Evolutionary conservation across 2,329 filamentous ascomycete species (phyloP), one percentile per base, ranked within the genome.

Genomic region (Orbilia javanica): DNA sequence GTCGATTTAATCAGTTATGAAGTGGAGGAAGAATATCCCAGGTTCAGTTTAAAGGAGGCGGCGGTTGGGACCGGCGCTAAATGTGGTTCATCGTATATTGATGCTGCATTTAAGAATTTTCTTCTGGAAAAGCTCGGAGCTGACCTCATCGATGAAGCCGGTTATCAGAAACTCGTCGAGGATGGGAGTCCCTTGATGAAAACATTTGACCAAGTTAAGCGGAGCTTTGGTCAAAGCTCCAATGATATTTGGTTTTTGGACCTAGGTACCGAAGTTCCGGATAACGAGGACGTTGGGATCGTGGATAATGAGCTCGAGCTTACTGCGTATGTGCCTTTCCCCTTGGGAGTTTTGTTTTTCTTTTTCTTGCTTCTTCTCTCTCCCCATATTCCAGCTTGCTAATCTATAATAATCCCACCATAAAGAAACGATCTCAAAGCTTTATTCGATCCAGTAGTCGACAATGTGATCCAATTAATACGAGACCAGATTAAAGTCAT

Each of bases 1-100:
- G 79, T 80, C 5, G 79, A 80, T 29, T 66, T 80, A 20, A 50
- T 66, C 27, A 76, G 75, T 36, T 80, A 80, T 46, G 34, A 71
- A 13, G 70, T 80, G 8, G 57, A 48, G 6, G 42, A 68, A 53
- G 67, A 29, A 7, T 22, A 50, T 4, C 79, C 79, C 2, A 39
- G n/a, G 11, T 64, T 80, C 10, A 53, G 53, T 4, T 39, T 80
- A 5, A 52, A 50, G 25, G 79, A 80, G 31, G 62, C 75, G 4
- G 66, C 29, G 11, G 36, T 69, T 3, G 79, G 79, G 10, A 64
- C 52, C 22, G 79, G 79, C 27, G 79, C 72, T 22, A 79, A 76
- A 69, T 80, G 73, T 10, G 79, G 79, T 6, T 80, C 79, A 1
- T 62, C 63, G 2, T 68, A 75, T 5, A 75, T 80, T 39, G 73